Conservation (phyloP, 2,329 filamentous ascomycete species). For the Stagonosporopsis tanaceti region DNA sequence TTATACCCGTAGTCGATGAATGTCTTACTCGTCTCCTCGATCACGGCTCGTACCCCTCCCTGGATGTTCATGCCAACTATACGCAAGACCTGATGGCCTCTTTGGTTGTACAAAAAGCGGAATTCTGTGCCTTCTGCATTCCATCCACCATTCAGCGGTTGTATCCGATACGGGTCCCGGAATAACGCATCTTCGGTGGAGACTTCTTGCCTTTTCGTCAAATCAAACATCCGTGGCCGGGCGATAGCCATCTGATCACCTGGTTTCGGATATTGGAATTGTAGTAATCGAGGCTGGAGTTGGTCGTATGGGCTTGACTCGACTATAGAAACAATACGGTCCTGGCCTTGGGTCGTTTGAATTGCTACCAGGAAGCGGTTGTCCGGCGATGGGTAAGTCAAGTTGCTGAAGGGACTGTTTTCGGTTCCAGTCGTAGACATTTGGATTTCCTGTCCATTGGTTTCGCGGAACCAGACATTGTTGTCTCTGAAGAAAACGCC, state of each 20-base stretch:
- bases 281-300: conserved; percentile 29
- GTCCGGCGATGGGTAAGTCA: conserved; percentile 29
- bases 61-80: conserved; percentile 33
- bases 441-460: conserved; percentile 25
- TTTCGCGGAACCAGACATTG: conserved; percentile 33
- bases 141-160: conserved; percentile 27
- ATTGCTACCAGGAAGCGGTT: conserved; percentile 27
- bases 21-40: conserved; percentile 36
- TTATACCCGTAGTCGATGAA: conserved; percentile 36
- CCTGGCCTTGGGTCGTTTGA: conserved; percentile 30
- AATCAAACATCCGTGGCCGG: conserved; percentile 32
- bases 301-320: conserved; percentile 33
- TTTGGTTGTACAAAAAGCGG: conserved; percentile 34
- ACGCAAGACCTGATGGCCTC: conserved; percentile 32
- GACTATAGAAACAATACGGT: conserved; percentile 27
- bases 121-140: conserved; percentile 33
- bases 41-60: conserved; percentile 28
- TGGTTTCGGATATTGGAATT: conserved; percentile 30
- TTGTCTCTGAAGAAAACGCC: conserved; percentile 30
- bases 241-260: conserved; percentile 30
- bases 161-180: conserved; percentile 26
- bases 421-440: conserved; percentile 31
- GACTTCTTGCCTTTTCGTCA: conserved; percentile 28
- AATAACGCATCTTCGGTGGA: conserved; percentile 28
- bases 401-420: conserved; percentile 28